A percentile compares a stretch with the other conserved stretches of the same genome.
These are phyloP conservation scores for Musa balbisiana DNA, from an alignment of 202 grass and related monocot genomes.

Conservation along the genomic window DNA sequence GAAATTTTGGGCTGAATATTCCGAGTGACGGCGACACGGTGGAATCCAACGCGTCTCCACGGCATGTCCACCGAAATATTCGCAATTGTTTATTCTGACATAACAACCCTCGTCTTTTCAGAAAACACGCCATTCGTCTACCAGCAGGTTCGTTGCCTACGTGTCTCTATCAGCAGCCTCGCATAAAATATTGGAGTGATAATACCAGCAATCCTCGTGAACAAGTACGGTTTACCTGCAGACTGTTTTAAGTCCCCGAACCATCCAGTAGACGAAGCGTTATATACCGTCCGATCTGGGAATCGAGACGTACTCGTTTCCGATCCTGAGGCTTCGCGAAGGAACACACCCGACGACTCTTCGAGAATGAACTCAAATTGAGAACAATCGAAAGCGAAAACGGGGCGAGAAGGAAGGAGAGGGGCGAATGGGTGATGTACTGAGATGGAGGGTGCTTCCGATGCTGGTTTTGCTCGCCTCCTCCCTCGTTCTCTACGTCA, in stretches of 20 bases:
- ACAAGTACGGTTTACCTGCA: neutral
- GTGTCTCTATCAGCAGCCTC: too few species aligned
- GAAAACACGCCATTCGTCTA: neutral
- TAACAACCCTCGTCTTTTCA: neutral
- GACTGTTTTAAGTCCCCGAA: neutral
- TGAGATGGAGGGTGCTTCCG: slow-evolving; percentile 40
- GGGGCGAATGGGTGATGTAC: slow-evolving; percentile 4
- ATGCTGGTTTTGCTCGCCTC: slow-evolving; percentile 49
- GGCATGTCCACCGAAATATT: neutral
- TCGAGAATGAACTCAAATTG: too few species aligned
- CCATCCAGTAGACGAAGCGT: neutral
- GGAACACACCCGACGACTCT: neutral
- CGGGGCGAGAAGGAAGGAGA: neutral
- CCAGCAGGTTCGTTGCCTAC: too few species aligned
- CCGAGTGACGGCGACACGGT: neutral
- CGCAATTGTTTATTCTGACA: neutral
- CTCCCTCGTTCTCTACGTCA: slow-evolving; percentile 48
- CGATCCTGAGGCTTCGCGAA: neutral
- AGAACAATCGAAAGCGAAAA: neutral
- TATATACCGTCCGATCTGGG: neutral
- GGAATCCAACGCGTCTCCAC: neutral
- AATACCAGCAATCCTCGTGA: too few species aligned
- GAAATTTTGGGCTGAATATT: neutral
- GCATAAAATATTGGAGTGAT: too few species aligned
- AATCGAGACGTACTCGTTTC: neutral